Percentiles rank a stretch among this genome's conserved stretches.
Evolutionary conservation across 805 yeast species (phyloP).

Genomic region (Kodamaea restingae): DNA sequence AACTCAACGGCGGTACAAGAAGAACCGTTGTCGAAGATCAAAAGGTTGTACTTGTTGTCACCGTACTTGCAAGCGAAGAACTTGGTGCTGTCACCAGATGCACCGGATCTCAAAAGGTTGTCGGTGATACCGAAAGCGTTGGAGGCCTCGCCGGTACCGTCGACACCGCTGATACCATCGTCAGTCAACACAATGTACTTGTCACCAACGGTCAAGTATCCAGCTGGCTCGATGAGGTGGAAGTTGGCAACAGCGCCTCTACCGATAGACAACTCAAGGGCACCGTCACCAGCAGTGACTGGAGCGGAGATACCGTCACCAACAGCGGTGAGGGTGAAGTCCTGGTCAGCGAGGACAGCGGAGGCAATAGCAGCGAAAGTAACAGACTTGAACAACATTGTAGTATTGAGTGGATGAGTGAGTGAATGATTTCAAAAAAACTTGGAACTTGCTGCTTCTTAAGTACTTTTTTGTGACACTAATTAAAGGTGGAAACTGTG

Average conservation of each 20-base stretch:
- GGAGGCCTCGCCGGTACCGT: constrained; percentile 16
- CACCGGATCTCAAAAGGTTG: constrained; percentile 25
- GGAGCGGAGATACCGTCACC: constrained; percentile 21
- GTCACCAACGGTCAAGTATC: constrained; percentile 21
- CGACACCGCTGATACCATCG: constrained; percentile 15
- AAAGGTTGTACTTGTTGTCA: constrained; percentile 14
- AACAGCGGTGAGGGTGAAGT: constrained; percentile 25
- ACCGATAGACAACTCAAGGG: constrained; percentile 5
- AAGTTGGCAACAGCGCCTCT: constrained; percentile 18
- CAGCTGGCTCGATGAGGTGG: constrained; percentile 28
- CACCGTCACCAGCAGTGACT: constrained; percentile 14
- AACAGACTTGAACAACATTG: constrained; percentile 13
- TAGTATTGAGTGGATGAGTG: constrained; percentile 5
- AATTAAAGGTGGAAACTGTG: neutral
- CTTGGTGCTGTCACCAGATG: constrained; percentile 4
- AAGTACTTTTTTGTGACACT: neutral
- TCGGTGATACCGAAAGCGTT: constrained; percentile 25
- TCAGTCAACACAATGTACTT: constrained; percentile 14
- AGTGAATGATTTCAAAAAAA: neutral
- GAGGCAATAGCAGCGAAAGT: constrained; percentile 24
- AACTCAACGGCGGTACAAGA: constrained; percentile 18
- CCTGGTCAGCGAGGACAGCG: constrained; percentile 27
- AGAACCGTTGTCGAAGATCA: constrained; percentile 9
- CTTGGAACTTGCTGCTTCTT: neutral
- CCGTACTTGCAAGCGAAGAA: constrained; percentile 26